Conservation (phyloP, 176 grass and related monocot genomes). For the Cenchrus purpureus region DNA sequence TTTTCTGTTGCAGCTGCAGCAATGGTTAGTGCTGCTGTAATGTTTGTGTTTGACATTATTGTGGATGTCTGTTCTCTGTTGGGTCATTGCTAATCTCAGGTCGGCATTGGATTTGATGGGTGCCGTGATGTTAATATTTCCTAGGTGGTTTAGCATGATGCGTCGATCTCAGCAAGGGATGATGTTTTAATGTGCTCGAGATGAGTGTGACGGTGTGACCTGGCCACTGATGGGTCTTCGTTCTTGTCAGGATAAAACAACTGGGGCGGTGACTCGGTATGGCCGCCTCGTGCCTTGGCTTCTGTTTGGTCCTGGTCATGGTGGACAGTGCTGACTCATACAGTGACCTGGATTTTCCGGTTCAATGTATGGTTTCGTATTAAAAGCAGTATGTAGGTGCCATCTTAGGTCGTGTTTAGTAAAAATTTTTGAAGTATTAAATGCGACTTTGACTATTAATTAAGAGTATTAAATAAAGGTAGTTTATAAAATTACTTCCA, state of each 20-base stretch:
- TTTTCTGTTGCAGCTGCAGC: neutral
- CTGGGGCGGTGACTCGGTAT: slow-evolving; percentile 49
- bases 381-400: neutral
- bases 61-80: slow-evolving; percentile 1
- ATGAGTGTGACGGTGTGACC: slow-evolving; percentile 42
- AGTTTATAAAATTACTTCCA: no score
- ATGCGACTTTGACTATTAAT: no score
- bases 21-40: slow-evolving; percentile 3
- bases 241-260: slow-evolving; percentile 58
- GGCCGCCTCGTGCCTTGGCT: slow-evolving; percentile 42
- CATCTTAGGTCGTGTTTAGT: no score
- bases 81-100: slow-evolving; percentile 8
- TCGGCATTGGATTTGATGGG: slow-evolving; percentile 22
- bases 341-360: slow-evolving; percentile 14
- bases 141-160: slow-evolving; percentile 41
- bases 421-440: no score
- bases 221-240: slow-evolving; percentile 32
- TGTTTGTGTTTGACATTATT: slow-evolving; percentile 28
- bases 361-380: neutral
- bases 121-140: slow-evolving; percentile 12
- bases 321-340: slow-evolving; percentile 38
- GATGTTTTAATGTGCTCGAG: slow-evolving; percentile 47
- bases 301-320: slow-evolving; percentile 26
- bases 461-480: no score
- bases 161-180: slow-evolving; percentile 42